Evolutionary conservation across 2,329 filamentous ascomycete genomes (phyloP).

Genomic region (Xylaria sp.): DNA sequence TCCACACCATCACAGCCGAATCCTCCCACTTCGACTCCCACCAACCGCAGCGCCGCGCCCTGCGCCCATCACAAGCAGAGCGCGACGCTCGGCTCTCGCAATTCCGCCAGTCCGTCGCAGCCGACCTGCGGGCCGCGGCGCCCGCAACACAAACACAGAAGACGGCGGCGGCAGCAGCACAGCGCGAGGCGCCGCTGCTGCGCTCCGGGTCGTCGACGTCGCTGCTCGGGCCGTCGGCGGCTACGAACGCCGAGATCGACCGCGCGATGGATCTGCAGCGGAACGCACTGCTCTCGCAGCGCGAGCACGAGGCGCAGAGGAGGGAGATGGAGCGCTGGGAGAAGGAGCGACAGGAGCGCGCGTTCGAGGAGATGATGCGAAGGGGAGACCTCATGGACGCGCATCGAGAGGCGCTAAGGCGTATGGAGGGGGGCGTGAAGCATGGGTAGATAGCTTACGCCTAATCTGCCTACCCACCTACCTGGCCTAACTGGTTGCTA

Average conservation of each 20-base stretch:
- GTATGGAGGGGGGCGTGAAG: conserved; percentile 72
- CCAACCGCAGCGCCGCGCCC: conserved; percentile 62
- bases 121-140: conserved; percentile 64
- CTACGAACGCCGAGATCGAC: conserved; percentile 57
- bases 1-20: conserved; percentile 49
- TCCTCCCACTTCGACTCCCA: conserved; percentile 62
- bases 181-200: conserved; percentile 55
- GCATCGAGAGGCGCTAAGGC: conserved; percentile 82
- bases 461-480: not conserved
- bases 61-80: conserved; percentile 55
- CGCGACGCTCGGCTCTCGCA: conserved; percentile 71
- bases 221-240: conserved; percentile 38
- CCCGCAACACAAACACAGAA: conserved; percentile 48
- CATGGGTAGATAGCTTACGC: conserved; percentile 43
- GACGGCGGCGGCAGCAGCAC: conserved; percentile 42
- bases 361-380: conserved; percentile 80
- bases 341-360: conserved; percentile 68
- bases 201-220: conserved; percentile 47
- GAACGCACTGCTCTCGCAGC: conserved; percentile 68
- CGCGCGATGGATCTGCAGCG: conserved; percentile 66
- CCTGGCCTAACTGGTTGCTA: not conserved
- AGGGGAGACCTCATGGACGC: conserved; percentile 78
- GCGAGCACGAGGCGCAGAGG: conserved; percentile 70
- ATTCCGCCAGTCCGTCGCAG: conserved; percentile 74
- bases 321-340: conserved; percentile 68